A percentile compares a stretch with the other conserved stretches of the same genome.
phyloP scores from a whole-genome alignment of 2,329 filamentous ascomycete genomes.

The Aspergillus flavus region DNA sequence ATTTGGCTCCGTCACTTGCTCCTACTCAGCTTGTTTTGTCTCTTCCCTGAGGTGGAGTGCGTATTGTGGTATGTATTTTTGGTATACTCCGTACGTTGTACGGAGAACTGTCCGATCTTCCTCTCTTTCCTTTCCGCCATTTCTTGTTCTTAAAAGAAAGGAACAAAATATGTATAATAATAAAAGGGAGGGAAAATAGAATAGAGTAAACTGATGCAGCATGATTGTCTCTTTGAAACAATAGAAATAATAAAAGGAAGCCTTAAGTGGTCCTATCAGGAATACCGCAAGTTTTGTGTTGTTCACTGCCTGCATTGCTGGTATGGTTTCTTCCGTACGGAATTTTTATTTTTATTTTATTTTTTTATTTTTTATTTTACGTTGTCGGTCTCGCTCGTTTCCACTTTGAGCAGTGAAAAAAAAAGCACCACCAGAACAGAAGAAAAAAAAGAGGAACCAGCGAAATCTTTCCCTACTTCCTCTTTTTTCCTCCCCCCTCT shows the following conservation, averaged over 20 bases:
- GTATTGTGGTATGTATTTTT: not conserved
- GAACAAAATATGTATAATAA: not conserved
- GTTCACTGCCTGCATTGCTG: not conserved
- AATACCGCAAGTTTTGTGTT: not conserved
- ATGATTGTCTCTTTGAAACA: not conserved
- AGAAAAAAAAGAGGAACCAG: constrained; percentile 7
- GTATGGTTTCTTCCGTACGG: not conserved
- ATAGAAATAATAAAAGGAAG: too few species aligned
- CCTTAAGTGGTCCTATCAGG: not conserved
- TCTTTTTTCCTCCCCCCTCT: constrained; percentile 17
- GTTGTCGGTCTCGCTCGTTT: not conserved
- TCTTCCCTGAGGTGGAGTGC: not conserved
- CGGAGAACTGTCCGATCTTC: too few species aligned
- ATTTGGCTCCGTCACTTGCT: too few species aligned
- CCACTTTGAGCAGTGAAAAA: not conserved
- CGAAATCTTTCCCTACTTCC: constrained; percentile 8
- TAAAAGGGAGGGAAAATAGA: not conserved
- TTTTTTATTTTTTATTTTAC: not conserved
- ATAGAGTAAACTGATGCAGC: not conserved
- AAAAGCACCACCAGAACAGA: not conserved
- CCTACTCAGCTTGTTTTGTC: too few species aligned
- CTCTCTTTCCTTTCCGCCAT: too few species aligned
- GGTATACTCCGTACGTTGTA: not conserved
- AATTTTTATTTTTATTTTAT: not conserved
- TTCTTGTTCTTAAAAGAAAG: too few species aligned